These are phyloP conservation scores for Mycena epipterygia DNA, from an alignment of 768 basidiomycete species.

Conservation along the genomic window DNA sequence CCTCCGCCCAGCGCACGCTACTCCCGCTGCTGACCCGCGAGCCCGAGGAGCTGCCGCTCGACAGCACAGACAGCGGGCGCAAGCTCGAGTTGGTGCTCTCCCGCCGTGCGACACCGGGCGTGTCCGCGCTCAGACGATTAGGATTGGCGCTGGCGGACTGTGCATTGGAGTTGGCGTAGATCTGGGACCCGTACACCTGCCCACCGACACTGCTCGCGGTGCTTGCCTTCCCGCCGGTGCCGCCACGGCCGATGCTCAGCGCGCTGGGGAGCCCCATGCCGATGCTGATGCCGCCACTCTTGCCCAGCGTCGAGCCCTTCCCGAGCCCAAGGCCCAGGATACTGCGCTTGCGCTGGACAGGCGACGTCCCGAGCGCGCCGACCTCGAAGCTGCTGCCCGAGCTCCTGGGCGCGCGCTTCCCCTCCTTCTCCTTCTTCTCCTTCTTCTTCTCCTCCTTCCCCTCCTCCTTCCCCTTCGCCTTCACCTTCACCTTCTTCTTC, in stretches of 20 bases:
- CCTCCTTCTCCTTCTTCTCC: conserved; percentile 48
- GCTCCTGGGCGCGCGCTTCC: conserved; percentile 54
- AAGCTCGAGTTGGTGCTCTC: conserved; percentile 44
- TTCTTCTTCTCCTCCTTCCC: conserved; percentile 46
- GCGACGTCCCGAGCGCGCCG: conserved; percentile 64
- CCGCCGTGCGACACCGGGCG: not conserved
- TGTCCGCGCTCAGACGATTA: conserved; percentile 52
- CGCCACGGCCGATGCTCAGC: conserved; percentile 29
- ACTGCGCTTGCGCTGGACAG: conserved; percentile 70
- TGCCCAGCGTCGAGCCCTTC: conserved; percentile 7
- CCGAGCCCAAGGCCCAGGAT: conserved; percentile 60
- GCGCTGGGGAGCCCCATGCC: conserved; percentile 35
- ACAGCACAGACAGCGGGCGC: conserved; percentile 46
- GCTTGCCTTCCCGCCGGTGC: conserved; percentile 28
- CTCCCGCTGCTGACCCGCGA: conserved; percentile 63
- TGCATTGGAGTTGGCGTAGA: conserved; percentile 11
- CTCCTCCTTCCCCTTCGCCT: conserved; percentile 45
- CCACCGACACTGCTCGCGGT: conserved; percentile 55
- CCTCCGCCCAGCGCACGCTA: conserved; percentile 54
- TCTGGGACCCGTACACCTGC: conserved; percentile 43
- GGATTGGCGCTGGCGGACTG: conserved; percentile 29
- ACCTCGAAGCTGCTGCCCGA: conserved; percentile 79
- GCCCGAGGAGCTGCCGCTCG: conserved; percentile 55
- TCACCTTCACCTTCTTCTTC: conserved; percentile 48
- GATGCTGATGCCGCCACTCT: conserved; percentile 20